Conservation (phyloP, 2,329 filamentous ascomycete genomes). For the Xylariaceae sp. region DNA sequence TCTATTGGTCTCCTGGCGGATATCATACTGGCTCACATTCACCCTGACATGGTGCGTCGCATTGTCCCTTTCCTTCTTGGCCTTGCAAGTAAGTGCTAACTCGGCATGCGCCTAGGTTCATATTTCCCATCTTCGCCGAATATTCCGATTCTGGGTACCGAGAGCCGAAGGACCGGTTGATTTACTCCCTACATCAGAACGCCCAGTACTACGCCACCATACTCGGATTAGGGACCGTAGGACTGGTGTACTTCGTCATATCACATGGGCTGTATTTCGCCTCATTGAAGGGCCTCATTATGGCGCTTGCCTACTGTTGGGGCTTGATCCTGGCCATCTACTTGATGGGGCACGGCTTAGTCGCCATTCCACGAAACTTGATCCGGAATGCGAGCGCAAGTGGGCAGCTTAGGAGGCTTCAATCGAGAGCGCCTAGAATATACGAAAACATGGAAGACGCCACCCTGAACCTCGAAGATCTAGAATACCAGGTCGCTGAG, state of each 20-base stretch:
- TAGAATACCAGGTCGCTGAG: constrained; percentile 75
- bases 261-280: constrained; percentile 66
- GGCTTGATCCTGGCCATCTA: constrained; percentile 88
- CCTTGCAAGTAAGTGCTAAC: constrained; percentile 14
- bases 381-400: constrained; percentile 75
- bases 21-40: constrained; percentile 97
- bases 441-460: constrained; percentile 88
- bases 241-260: constrained; percentile 76
- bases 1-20: constrained; percentile 84
- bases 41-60: constrained; percentile 71
- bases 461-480: constrained; percentile 68
- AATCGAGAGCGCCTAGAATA: constrained; percentile 70
- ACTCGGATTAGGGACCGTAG: constrained; percentile 62
- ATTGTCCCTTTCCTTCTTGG: background rate
- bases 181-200: constrained; percentile 83
- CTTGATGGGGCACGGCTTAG: constrained; percentile 93
- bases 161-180: constrained; percentile 71
- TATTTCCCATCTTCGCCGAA: constrained; percentile 87
- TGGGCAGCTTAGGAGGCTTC: constrained; percentile 66
- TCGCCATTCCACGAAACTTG: constrained; percentile 78
- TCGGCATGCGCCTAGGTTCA: constrained; percentile 53
- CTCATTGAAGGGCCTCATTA: constrained; percentile 75
- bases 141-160: constrained; percentile 93
- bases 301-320: constrained; percentile 94
- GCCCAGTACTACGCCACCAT: constrained; percentile 82